Percentiles rank a stretch among this genome's conserved stretches.
These are phyloP conservation scores for Eragrostis curvula DNA, from an alignment of 176 grass and related monocot species.

Conservation along the genomic window DNA sequence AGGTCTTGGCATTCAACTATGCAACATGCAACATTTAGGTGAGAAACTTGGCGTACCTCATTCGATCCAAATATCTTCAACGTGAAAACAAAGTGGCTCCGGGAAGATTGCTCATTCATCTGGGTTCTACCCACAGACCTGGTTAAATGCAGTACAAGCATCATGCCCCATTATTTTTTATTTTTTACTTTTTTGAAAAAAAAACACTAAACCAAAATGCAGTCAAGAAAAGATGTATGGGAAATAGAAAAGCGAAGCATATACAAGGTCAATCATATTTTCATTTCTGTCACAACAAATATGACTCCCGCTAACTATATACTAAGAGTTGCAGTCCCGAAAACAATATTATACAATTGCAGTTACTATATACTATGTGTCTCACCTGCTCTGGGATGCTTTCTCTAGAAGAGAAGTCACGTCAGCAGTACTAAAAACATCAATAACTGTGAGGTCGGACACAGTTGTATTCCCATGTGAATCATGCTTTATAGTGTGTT, in stretches of 20 bases:
- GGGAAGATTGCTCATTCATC: slow-evolving; percentile 93
- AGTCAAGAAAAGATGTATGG: not conserved
- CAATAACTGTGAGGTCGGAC: slow-evolving; percentile 70
- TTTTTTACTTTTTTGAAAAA: not conserved
- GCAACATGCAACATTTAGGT: not conserved
- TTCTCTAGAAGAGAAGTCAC: slow-evolving; percentile 70
- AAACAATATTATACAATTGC: not conserved
- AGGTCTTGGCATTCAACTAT: not conserved
- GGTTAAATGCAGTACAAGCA: slow-evolving; percentile 1
- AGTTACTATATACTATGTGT: no score
- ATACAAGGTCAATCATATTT: not conserved
- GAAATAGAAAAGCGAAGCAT: not conserved
- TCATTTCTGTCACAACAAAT: not conserved
- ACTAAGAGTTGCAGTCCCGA: not conserved
- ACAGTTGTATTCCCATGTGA: slow-evolving; percentile 74
- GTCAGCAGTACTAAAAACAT: slow-evolving; percentile 69
- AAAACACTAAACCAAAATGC: not conserved
- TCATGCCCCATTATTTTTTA: not conserved
- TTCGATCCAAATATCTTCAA: slow-evolving; percentile 83
- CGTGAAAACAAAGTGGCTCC: slow-evolving; percentile 96
- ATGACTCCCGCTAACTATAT: not conserved
- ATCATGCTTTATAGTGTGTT: slow-evolving; percentile 88
- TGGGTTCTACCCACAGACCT: slow-evolving; percentile 94
- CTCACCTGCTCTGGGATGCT: slow-evolving; percentile 85
- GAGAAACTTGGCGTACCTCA: slow-evolving; percentile 54